These are phyloP conservation scores for Odontarrhena argentea DNA, from an alignment of 345 rosid genomes.

Conservation along the genomic window DNA sequence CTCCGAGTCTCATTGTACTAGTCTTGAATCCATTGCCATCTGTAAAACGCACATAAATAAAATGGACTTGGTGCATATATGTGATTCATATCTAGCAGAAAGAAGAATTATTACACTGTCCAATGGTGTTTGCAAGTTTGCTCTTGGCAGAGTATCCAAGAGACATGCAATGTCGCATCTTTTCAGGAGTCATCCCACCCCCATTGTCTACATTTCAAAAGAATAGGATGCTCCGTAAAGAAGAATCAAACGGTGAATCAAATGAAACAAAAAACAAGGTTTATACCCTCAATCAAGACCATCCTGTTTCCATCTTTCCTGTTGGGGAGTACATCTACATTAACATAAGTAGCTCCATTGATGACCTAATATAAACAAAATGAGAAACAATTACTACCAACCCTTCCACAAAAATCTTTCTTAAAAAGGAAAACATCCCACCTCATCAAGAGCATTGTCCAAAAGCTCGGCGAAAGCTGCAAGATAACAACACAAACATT, in stretches of 20 bases:
- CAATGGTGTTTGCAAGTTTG: conserved; percentile 78
- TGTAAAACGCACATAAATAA: conserved; percentile 31
- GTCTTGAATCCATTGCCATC: conserved; percentile 99
- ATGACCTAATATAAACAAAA: conserved; percentile 47
- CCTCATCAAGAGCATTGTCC: conserved; percentile 94
- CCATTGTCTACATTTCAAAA: conserved; percentile 67
- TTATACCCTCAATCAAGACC: conserved; percentile 76
- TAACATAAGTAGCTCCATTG: conserved; percentile 80
- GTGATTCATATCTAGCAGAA: neutral
- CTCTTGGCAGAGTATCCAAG: conserved; percentile 87
- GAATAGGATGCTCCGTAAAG: neutral
- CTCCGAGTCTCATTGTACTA: conserved; percentile 98
- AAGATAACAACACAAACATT: neutral
- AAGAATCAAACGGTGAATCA: neutral
- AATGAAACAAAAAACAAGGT: neutral
- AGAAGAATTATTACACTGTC: conserved; percentile 61
- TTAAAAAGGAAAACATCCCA: conserved; percentile 18
- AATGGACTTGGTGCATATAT: neutral
- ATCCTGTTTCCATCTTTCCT: conserved; percentile 71
- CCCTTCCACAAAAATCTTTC: neutral
- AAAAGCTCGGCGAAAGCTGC: conserved; percentile 93
- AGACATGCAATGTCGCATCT: conserved; percentile 84
- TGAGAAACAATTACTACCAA: conserved; percentile 11
- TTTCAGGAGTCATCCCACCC: conserved; percentile 95
- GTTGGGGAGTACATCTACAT: conserved; percentile 61